phyloP scores from a whole-genome alignment of 176 grass and related monocot genomes.

The Aegilops umbellulata region DNA sequence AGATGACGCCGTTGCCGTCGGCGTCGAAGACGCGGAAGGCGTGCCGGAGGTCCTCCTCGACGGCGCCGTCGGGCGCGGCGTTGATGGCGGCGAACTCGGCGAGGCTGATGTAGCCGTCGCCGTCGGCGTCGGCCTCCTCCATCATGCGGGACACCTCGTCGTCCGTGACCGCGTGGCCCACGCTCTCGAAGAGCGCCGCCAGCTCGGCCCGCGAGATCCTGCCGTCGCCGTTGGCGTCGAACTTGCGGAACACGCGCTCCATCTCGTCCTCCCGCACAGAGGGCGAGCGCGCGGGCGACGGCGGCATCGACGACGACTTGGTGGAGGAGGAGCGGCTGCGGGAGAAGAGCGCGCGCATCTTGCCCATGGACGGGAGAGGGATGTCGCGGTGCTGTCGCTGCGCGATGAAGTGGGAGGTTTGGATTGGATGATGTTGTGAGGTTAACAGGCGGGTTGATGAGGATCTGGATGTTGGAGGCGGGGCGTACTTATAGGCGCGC shows the following conservation, averaged over 20 bases:
- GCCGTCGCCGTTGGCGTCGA: slow-evolving; percentile 90
- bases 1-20: slow-evolving; percentile 70
- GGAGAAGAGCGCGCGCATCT: slow-evolving; percentile 75
- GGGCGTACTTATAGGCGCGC: neutral
- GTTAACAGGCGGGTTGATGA: neutral
- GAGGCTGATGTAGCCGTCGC: slow-evolving; percentile 77
- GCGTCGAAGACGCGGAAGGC: slow-evolving; percentile 83
- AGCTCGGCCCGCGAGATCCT: slow-evolving; percentile 68
- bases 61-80: neutral
- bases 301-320: neutral
- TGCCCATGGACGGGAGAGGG: slow-evolving; percentile 43
- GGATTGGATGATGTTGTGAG: neutral
- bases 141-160: slow-evolving; percentile 81
- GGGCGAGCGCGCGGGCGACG: neutral
- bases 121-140: slow-evolving; percentile 81
- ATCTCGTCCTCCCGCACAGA: slow-evolving; percentile 32
- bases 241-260: slow-evolving; percentile 84
- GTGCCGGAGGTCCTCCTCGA: slow-evolving; percentile 78
- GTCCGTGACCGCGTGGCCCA: slow-evolving; percentile 56
- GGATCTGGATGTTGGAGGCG: neutral
- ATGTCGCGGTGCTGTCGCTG: neutral
- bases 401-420: too few species aligned
- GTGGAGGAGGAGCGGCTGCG: slow-evolving; percentile 20
- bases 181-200: slow-evolving; percentile 52
- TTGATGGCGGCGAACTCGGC: slow-evolving; percentile 80